Base-by-base conservation (phyloP, 768 basidiomycete species). In the Clathrus columnatus region DNA sequence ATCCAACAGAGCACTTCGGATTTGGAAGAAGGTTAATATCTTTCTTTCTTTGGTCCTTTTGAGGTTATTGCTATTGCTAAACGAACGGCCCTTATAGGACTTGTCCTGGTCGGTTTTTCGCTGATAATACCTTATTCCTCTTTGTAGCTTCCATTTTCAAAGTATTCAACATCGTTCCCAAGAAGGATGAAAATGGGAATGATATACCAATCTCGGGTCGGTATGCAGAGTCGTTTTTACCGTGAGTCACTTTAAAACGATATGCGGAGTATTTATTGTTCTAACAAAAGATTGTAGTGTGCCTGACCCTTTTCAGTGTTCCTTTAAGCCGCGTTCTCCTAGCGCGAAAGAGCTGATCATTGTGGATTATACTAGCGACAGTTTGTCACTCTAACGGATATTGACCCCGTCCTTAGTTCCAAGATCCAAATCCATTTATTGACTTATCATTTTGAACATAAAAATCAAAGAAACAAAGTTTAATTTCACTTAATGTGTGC, bases 1-100 rank as follows among this genome's bases (percentile, higher is more conserved):
- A 64, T 32, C 68, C 68, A 21, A 48, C 61, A 6, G 71, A 72
- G 46, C 67, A 64, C 7, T 74, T 65, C 50, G 73, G 73, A 7
- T 72, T 69, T 29, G 73, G 73, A 1, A 63, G 73, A 50, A 61
- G 71, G 50, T 61, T 30, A 28, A n/a, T 46, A 10, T 32, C 16
- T 7, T 16, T 7, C 7, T 7, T 16, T 7, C 16, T 32, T 32
- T 16, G 16, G 7, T 7, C 16, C 30, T 7, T 32, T 16, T 7
- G n/a, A n/a, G n/a, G 11, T 5, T 32, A 7, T 7, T 16, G 10
- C 18, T 18, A 8, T 7, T 7, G 7, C 16, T 7, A 32, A 32
- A 7, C 30, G 7, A 32, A 32, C 30, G 30, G 30, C 30, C 7
- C 16, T 7, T 45, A 21, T 44, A 61, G 60, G 26, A 50, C 55